Evolutionary conservation across 768 basidiomycete species (phyloP).

Genomic region (Phanerochaete carnosa): DNA sequence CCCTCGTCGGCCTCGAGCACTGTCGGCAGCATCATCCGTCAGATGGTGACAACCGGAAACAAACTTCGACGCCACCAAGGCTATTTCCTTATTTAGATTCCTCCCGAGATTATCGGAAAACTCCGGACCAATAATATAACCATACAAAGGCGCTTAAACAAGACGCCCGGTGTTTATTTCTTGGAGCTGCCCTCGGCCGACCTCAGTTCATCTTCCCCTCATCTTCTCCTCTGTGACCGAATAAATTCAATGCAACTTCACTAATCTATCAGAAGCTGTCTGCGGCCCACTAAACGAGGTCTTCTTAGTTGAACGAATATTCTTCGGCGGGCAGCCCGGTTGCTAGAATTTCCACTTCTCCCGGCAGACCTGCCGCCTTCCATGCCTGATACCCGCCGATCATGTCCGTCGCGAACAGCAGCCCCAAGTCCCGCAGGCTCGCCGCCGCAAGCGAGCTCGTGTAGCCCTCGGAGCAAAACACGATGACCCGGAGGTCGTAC

Average conservation of each 20-base stretch:
- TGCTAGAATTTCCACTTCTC: slow-evolving; percentile 13
- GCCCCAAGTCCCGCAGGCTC: slow-evolving; percentile 63
- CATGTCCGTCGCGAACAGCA: slow-evolving; percentile 75
- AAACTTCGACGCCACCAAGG: not conserved
- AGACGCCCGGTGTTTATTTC: too few species aligned
- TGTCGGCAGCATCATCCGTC: not conserved
- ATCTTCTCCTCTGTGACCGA: too few species aligned
- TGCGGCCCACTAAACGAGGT: too few species aligned
- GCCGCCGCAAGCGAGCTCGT: slow-evolving; percentile 72
- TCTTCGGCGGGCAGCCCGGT: not conserved
- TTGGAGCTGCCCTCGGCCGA: too few species aligned
- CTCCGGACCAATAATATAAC: not conserved
- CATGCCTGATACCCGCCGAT: slow-evolving; percentile 73
- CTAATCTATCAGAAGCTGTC: too few species aligned
- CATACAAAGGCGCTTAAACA: too few species aligned
- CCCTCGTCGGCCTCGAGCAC: not conserved
- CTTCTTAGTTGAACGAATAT: not conserved
- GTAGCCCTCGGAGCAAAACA: slow-evolving; percentile 74
- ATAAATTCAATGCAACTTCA: too few species aligned
- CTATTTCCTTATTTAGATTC: not conserved
- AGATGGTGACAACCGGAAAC: not conserved
- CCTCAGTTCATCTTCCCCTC: too few species aligned
- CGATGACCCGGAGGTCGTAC: slow-evolving; percentile 70
- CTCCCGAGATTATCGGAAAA: not conserved
- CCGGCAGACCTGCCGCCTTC: slow-evolving; percentile 65